phyloP scores from a whole-genome alignment of 345 rosid genomes.

The Cardiospermum halicacabum region DNA sequence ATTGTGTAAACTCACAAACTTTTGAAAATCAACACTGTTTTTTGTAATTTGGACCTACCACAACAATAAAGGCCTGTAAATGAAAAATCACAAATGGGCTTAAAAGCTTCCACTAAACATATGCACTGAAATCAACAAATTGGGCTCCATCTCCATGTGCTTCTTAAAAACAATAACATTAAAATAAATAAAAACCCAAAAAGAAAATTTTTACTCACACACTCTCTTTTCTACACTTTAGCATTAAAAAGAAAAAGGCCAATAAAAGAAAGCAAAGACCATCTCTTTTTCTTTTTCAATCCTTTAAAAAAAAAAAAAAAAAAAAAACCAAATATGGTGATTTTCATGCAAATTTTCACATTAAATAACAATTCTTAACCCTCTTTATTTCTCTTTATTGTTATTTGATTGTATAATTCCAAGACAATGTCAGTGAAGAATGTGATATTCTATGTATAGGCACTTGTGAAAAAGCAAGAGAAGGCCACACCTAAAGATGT shows the following conservation, averaged over 20 bases:
- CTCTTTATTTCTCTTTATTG: not conserved
- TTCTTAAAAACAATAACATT: not conserved
- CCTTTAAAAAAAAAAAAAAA: no score
- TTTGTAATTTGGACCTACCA: not conserved
- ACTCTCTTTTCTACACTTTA: slow-evolving; percentile 26
- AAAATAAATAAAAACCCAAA: not conserved
- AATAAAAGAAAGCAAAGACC: slow-evolving; percentile 21
- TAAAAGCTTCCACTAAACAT: not conserved
- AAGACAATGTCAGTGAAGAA: slow-evolving; percentile 40
- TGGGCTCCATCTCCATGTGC: slow-evolving; percentile 23
- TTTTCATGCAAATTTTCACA: slow-evolving; percentile 41
- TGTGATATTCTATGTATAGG: no score
- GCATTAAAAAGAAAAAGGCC: slow-evolving; percentile 5
- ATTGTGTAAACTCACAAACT: not conserved
- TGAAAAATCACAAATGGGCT: slow-evolving; percentile 1
- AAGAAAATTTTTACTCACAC: slow-evolving; percentile 14
- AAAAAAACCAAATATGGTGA: slow-evolving; percentile 39
- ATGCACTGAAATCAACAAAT: slow-evolving; percentile 29
- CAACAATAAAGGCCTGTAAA: not conserved
- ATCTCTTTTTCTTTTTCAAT: slow-evolving; percentile 29
- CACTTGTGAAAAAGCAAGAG: not conserved
- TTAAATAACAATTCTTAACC: slow-evolving; percentile 10
- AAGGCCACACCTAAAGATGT: not conserved
- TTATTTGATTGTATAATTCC: slow-evolving; percentile 28
- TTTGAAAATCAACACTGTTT: not conserved